Percentiles rank a stretch among this genome's conserved stretches.
phyloP scores from a whole-genome alignment of 805 yeast genomes.

The Peterozyma xylosa region DNA sequence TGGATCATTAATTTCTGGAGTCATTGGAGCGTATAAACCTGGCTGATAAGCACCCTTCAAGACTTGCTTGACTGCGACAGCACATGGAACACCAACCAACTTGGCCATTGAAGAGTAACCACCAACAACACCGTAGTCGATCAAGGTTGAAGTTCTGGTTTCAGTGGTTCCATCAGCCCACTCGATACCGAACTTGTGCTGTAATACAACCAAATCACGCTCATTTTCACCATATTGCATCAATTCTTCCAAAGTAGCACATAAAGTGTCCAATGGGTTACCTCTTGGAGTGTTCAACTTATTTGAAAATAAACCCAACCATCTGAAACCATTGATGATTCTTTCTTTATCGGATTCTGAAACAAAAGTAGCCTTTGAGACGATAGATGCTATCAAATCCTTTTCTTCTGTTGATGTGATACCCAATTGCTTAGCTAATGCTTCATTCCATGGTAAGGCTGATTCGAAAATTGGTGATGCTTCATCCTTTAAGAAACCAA shows the following conservation, averaged over 20 bases:
- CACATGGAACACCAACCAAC: conserved; percentile 97
- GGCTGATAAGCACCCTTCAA: conserved; percentile 73
- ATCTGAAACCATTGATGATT: conserved; percentile 79
- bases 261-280: conserved; percentile 90
- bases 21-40: conserved; percentile 90
- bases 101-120: conserved; percentile 98
- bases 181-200: conserved; percentile 96
- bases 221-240: conserved; percentile 96
- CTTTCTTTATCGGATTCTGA: conserved; percentile 76
- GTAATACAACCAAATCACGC: conserved; percentile 90
- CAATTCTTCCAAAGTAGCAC: conserved; percentile 91
- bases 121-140: conserved; percentile 87
- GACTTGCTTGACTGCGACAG: conserved; percentile 85
- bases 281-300: conserved; percentile 77
- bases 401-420: conserved; percentile 61
- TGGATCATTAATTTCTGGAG: conserved; percentile 85
- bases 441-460: conserved; percentile 79
- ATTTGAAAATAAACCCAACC: conserved; percentile 90
- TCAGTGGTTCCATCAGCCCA: conserved; percentile 92
- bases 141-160: conserved; percentile 90
- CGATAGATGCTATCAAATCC: conserved; percentile 72
- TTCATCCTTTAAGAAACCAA: conserved; percentile 85
- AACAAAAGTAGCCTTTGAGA: conserved; percentile 73
- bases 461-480: conserved; percentile 50
- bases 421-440: conserved; percentile 67